A percentile compares a stretch with the other conserved stretches of the same genome.
These are phyloP conservation scores for Melaleuca alternifolia DNA, from an alignment of 345 rosid species.

Conservation along the genomic window DNA sequence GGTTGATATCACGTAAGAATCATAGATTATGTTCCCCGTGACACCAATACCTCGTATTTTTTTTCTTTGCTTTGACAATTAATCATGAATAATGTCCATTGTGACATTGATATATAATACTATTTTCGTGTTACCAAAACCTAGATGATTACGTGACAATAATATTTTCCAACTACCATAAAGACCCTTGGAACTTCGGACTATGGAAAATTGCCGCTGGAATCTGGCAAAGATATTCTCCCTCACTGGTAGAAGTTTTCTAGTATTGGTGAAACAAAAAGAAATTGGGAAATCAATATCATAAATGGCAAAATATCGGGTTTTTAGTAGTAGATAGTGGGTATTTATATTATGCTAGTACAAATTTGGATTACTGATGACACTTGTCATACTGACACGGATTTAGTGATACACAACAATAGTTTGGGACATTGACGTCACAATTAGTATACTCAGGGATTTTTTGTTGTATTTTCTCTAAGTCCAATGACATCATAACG, in stretches of 20 bases:
- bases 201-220: background rate
- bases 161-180: background rate
- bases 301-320: background rate
- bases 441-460: background rate
- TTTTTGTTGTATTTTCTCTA: background rate
- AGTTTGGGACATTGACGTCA: background rate
- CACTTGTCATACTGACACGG: background rate
- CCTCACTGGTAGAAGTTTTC: background rate
- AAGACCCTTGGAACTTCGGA: background rate
- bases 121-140: no score
- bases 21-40: fast-evolving
- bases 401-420: background rate
- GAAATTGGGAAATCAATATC: background rate
- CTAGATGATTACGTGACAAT: background rate
- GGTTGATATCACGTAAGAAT: no score
- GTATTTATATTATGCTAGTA: background rate
- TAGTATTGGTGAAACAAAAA: background rate
- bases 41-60: fast-evolving
- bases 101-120: no score
- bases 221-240: background rate
- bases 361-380: background rate
- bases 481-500: no score
- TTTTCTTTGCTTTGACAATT: no score
- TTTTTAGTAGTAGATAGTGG: background rate
- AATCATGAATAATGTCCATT: no score